Conservation (phyloP, 2,329 filamentous ascomycete genomes). For the Biscogniauxia sp. region DNA sequence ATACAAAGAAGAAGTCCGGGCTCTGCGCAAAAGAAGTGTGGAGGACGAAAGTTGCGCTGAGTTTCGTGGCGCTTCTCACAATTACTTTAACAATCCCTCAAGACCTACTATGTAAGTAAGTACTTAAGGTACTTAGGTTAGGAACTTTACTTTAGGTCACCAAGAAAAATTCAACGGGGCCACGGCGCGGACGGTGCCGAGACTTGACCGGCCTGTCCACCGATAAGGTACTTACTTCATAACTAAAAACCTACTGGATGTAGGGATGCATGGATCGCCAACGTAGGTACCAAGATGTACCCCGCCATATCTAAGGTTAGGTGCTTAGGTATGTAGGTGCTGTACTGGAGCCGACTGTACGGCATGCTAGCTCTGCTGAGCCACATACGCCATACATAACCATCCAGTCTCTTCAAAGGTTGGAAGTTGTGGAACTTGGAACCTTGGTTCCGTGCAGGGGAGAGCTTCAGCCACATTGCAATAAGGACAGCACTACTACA, state of each 20-base stretch:
- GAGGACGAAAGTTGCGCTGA: neutral
- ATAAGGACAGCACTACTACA: no score
- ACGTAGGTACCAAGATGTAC: neutral
- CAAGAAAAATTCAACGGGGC: neutral
- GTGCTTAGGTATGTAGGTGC: no score
- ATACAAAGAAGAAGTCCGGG: neutral
- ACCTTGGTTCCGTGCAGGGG: constrained; percentile 1
- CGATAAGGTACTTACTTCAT: neutral
- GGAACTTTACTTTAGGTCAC: neutral
- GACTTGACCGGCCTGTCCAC: neutral
- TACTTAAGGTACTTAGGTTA: no score
- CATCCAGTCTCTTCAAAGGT: no score
- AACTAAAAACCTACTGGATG: no score
- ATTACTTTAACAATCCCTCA: no score
- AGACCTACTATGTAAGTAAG: no score
- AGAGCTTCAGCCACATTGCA: constrained; percentile 24
- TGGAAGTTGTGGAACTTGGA: no score
- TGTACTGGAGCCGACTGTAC: no score
- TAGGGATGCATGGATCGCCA: no score
- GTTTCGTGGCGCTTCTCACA: no score
- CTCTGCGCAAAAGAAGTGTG: neutral
- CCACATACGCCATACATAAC: neutral
- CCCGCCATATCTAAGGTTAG: no score
- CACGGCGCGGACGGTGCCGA: neutral
- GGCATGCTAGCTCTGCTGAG: neutral